Evolutionary conservation across 257 asterid species (phyloP), one percentile per base, ranked within the genome.

Genomic region (Penstemon barbatus): DNA sequence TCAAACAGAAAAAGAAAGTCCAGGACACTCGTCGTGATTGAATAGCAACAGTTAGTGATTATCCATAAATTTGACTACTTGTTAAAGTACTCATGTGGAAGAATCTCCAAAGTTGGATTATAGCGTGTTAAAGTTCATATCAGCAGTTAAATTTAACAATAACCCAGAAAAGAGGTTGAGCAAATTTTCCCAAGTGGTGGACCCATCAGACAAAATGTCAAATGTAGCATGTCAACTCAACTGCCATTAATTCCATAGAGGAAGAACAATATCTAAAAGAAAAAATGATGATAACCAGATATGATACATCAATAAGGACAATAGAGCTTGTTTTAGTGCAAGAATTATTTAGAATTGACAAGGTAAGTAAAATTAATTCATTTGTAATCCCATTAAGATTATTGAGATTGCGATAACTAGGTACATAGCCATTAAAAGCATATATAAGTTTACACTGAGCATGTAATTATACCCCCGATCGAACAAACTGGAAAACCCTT

Each of bases 391-490:
- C 37, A 41, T 59, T 10, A 37, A 15, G 60, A 44, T 53, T 25
- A 54, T 15, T 12, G 61, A 50, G 62, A 58, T 6, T 49, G 52
- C 37, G 73, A 64, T 44, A 64, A 18, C 71, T 37, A 48, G 33
- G 65, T 57, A 55, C 7, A 36, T 48, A 49, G 37, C 60, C 7
- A 58, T 33, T 38, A 52, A 56, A 41, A 36, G 65, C 46, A 49
- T 49, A 13, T 9, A 3, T 10, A 39, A 60, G n/a, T 60, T 46
- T 8, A 65, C 38, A 51, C 50, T 9, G 63, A 13, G 4, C 37
- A 51, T 55, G n/a, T 39, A 43, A 4, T 62, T 39, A 71, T 36
- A 42, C 71, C 39, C 13, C 44, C n/a, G 5, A 65, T 51, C 50
- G 48, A 50, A 6, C 12, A 37, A 63, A 45, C 41, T 25, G 33